These are phyloP conservation scores for Torulaspora maleeae DNA, from an alignment of 805 yeast species.

Conservation along the genomic window DNA sequence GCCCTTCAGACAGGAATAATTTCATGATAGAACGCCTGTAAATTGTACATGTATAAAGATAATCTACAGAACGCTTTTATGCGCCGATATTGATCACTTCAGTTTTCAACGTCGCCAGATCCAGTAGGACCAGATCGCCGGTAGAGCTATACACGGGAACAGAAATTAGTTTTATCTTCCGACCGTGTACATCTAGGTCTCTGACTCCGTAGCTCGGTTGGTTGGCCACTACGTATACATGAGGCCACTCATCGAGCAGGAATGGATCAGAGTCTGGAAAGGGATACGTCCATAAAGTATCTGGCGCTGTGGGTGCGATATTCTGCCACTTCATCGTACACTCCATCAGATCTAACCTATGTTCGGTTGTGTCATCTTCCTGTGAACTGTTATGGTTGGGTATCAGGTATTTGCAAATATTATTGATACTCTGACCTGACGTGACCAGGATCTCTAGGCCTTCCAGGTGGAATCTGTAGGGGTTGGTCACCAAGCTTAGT, in stretches of 20 bases:
- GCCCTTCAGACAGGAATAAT: conserved; percentile 3
- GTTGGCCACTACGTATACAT: conserved; percentile 82
- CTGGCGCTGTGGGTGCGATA: conserved; percentile 92
- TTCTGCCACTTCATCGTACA: conserved; percentile 78
- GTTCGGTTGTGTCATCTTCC: conserved; percentile 22
- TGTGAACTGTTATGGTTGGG: conserved; percentile 35
- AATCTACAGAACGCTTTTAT: conserved; percentile 1
- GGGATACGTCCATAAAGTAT: conserved; percentile 88
- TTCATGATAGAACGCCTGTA: neutral
- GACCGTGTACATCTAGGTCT: conserved; percentile 36
- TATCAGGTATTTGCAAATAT: conserved; percentile 62
- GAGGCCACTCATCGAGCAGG: conserved; percentile 72
- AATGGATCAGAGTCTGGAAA: conserved; percentile 76
- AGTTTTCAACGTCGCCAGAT: conserved; percentile 52
- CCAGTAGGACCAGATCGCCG: conserved; percentile 60
- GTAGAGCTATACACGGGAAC: conserved; percentile 68
- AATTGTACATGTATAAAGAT: conserved; percentile 3
- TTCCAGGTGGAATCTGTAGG: conserved; percentile 60
- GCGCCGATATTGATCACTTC: conserved; percentile 41
- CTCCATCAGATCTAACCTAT: conserved; percentile 54
- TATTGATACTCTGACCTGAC: conserved; percentile 80
- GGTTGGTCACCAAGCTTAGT: conserved; percentile 56
- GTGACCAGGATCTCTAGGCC: conserved; percentile 62
- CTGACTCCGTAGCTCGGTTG: conserved; percentile 59
- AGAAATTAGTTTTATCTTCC: conserved; percentile 51